Base-by-base conservation (phyloP, 2,329 filamentous ascomycete species). In the Periglandula ipomoeae region DNA sequence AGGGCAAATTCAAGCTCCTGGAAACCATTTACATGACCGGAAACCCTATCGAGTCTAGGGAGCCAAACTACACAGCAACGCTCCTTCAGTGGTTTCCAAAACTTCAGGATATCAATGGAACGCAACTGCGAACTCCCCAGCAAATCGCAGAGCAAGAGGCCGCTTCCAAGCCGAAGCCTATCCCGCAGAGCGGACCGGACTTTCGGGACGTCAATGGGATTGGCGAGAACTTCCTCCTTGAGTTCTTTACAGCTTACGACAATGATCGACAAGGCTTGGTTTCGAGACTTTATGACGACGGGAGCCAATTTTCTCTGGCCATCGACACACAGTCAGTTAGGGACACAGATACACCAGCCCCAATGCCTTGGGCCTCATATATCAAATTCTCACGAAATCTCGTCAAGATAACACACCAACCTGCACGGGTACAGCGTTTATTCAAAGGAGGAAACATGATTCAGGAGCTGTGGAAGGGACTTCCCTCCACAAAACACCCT, bases 51-150 rank as follows among this genome's bases (percentile, higher is more conserved):
- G 80, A 82, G 55, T 63, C 68, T 1, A 67, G 74, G 48, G 68
- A 75, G 22, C 76, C 82, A 8, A 75, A 77, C 51, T 86, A 84
- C 63, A 75, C 79, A 50, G 69, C 76, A 15, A 85, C 88, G 44
- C 70, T 96, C 50, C 71, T 87, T 26, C 79, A 81, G 37, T 94
- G 89, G 85, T 97, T 88, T 61, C 90, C 89, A 1, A 85, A 81
- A 51, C 76, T 97, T 15, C 81, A 83, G 58, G 78, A 83, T 51
- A 71, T 97, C 55, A 95, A 94, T 64, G 81, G 82, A 48, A 71
- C 79, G 5, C 79, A 85, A 60, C 79, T 95, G 17, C 81, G 89
- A 51, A 86, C 84, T 1, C 75, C 82, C 1, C 81, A 87, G 58
- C 80, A 89, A 58, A 71, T 86, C 46, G 79, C 78, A 8, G 74